A percentile compares a stretch with the other conserved stretches of the same genome.
Evolutionary conservation across 192 early-diverging fungal genomes (phyloP).

Genomic region (Funneliformis mosseae): DNA sequence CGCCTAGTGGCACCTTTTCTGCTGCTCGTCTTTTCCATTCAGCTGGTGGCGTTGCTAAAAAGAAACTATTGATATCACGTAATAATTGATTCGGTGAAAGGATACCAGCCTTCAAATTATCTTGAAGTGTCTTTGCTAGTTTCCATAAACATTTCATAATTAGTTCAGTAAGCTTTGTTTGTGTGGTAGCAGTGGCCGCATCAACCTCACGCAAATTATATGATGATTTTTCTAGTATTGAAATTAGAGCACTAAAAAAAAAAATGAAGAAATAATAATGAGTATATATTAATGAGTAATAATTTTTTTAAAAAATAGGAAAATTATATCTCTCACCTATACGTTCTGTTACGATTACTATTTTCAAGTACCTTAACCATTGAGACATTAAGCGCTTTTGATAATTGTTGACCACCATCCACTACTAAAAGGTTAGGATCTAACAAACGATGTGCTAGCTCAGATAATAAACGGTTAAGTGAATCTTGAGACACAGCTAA

Average conservation of each 20-base stretch:
- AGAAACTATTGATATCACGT: constrained; percentile 79
- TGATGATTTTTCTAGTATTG: constrained; percentile 65
- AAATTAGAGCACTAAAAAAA: constrained; percentile 68
- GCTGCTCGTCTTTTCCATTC: constrained; percentile 85
- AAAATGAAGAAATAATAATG: background rate
- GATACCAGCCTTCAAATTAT: constrained; percentile 62
- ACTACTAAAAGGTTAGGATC: constrained; percentile 71
- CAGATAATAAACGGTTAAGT: constrained; percentile 70
- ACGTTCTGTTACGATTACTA: constrained; percentile 75
- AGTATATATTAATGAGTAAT: background rate
- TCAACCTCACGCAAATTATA: constrained; percentile 54
- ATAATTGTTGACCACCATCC: constrained; percentile 62
- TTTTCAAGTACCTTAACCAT: constrained; percentile 93
- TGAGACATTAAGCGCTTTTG: constrained; percentile 80
- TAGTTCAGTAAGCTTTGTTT: constrained; percentile 82
- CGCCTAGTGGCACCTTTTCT: constrained; percentile 76
- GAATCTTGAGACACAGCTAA: constrained; percentile 60
- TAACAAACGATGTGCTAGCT: constrained; percentile 77
- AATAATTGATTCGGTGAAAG: constrained; percentile 71
- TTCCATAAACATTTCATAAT: constrained; percentile 99
- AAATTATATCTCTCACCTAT: constrained; percentile 53
- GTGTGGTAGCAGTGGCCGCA: constrained; percentile 45
- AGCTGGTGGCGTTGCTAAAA: constrained; percentile 73
- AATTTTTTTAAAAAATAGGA: background rate
- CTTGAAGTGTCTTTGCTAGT: constrained; percentile 81